A percentile compares a stretch with the other conserved stretches of the same genome.
These are phyloP conservation scores for Trametes sanguinea DNA, from an alignment of 768 basidiomycete species.

Conservation along the genomic window DNA sequence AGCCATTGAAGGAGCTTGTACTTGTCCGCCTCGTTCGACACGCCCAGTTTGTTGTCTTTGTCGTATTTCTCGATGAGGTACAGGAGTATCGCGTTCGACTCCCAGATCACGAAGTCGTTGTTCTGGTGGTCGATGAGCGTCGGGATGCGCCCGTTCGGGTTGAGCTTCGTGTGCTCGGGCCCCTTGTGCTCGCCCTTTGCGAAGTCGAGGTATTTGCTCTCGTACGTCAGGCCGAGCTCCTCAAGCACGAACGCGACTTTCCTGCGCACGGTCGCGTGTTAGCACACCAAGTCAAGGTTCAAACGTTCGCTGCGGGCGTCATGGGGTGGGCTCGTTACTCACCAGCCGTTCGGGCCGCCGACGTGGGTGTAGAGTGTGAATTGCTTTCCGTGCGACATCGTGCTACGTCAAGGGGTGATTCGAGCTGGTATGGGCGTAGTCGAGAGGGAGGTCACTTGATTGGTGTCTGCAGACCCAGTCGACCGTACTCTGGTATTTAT, in stretches of 20 bases:
- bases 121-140: conserved; percentile 38
- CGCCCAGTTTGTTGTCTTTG: conserved; percentile 37
- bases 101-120: conserved; percentile 37
- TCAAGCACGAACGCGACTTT: conserved; percentile 31
- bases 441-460: neutral
- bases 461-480: too few species aligned
- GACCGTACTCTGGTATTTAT: conserved; percentile 2
- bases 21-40: conserved; percentile 21
- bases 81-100: conserved; percentile 44
- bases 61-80: conserved; percentile 50
- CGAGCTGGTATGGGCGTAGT: neutral
- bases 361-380: conserved; percentile 33
- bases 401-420: neutral
- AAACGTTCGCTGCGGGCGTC: neutral
- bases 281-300: neutral
- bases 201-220: conserved; percentile 33
- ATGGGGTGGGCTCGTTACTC: neutral
- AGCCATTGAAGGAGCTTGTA: conserved; percentile 41
- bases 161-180: conserved; percentile 28
- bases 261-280: conserved; percentile 3
- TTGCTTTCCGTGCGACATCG: conserved; percentile 35
- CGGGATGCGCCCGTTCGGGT: conserved; percentile 42
- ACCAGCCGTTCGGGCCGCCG: conserved; percentile 31
- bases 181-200: conserved; percentile 30
- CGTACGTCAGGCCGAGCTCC: conserved; percentile 32